These are phyloP conservation scores for Sphaceloma murrayae DNA, from an alignment of 2,329 filamentous ascomycete genomes.

Conservation along the genomic window DNA sequence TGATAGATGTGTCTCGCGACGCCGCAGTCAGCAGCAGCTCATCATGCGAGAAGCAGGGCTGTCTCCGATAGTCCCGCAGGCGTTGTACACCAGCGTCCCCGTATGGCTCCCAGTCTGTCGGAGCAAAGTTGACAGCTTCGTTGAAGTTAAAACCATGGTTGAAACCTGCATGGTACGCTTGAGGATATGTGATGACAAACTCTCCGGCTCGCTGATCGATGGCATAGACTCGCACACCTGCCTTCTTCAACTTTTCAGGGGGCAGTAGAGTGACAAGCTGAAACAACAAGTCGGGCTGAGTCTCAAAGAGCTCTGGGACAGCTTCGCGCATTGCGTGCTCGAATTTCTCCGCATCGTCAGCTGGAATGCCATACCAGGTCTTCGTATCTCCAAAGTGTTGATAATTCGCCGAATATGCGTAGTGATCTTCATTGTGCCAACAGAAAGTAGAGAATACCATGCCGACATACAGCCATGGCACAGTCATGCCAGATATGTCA, in stretches of 20 bases:
- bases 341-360: constrained; percentile 86
- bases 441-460: constrained; percentile 99
- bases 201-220: constrained; percentile 94
- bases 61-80: constrained; percentile 75
- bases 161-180: constrained; percentile 95
- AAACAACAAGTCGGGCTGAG: constrained; percentile 90
- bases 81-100: constrained; percentile 79
- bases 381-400: constrained; percentile 98
- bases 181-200: constrained; percentile 91
- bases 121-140: constrained; percentile 96
- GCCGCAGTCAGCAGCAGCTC: constrained; percentile 88
- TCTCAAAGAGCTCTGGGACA: constrained; percentile 92
- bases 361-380: constrained; percentile 98
- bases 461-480: constrained; percentile 96
- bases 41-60: constrained; percentile 95
- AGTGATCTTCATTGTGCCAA: constrained; percentile 98
- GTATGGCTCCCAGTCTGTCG: constrained; percentile 87
- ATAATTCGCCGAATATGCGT: constrained; percentile 95
- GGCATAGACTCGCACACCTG: constrained; percentile 85
- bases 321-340: constrained; percentile 91
- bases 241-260: constrained; percentile 84
- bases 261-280: constrained; percentile 94
- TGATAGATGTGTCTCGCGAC: constrained; percentile 66
- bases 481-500: constrained; percentile 97
- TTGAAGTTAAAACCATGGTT: constrained; percentile 99